Percentiles rank a stretch among this genome's conserved stretches.
Conservation (phyloP, 768 basidiomycete species). For the Tylopilus intermedius region DNA sequence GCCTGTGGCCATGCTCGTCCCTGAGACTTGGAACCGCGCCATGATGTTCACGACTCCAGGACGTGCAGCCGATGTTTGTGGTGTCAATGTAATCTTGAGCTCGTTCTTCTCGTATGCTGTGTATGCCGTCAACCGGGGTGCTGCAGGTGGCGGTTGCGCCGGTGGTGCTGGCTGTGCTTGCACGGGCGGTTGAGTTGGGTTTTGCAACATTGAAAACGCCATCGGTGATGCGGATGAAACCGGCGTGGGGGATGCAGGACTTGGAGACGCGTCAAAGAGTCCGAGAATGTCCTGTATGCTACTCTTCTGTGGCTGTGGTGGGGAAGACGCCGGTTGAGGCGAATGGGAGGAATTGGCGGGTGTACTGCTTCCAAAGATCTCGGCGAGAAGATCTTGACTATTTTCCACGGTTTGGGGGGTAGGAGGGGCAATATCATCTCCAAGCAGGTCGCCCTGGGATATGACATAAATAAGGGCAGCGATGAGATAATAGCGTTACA, state of each 20-base stretch:
- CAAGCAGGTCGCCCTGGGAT: slow-evolving; percentile 66
- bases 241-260: slow-evolving; percentile 25
- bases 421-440: slow-evolving; percentile 59
- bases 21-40: slow-evolving; percentile 76
- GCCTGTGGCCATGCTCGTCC: slow-evolving; percentile 46
- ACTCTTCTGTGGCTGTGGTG: slow-evolving; percentile 47
- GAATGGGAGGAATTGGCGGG: slow-evolving; percentile 26
- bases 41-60: slow-evolving; percentile 91
- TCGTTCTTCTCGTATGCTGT: slow-evolving; percentile 91
- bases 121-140: slow-evolving; percentile 63
- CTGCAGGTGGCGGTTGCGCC: slow-evolving; percentile 30
- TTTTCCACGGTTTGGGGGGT: slow-evolving; percentile 44
- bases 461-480: slow-evolving; percentile 1
- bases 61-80: slow-evolving; percentile 71
- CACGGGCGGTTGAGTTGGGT: slow-evolving; percentile 26
- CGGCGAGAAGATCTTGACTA: slow-evolving; percentile 85
- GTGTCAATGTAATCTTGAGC: slow-evolving; percentile 83
- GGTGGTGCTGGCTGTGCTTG: slow-evolving; percentile 33
- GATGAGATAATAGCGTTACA: neutral
- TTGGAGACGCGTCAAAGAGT: slow-evolving; percentile 62
- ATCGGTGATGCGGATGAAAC: slow-evolving; percentile 29
- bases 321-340: slow-evolving; percentile 32
- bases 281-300: slow-evolving; percentile 88
- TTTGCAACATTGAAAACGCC: slow-evolving; percentile 36
- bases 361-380: slow-evolving; percentile 73